Conservation (phyloP, 2,329 filamentous ascomycete genomes). For the Aspergillus pseudotamarii region DNA sequence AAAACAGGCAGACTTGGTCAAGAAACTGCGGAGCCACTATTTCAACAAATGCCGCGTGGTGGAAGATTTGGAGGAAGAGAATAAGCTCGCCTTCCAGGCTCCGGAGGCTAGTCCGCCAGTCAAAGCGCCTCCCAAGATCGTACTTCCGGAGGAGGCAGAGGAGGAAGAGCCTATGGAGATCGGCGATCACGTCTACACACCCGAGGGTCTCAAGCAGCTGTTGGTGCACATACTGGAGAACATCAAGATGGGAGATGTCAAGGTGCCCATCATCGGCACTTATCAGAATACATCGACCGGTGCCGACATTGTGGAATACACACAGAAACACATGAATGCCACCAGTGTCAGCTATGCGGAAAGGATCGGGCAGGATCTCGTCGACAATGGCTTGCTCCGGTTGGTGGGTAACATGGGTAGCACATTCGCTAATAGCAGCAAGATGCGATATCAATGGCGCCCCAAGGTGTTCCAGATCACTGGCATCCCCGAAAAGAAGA, state of each 20-base stretch:
- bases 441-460: constrained; percentile 97
- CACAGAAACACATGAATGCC: constrained; percentile 84
- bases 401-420: constrained; percentile 93
- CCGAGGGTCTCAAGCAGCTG: constrained; percentile 89
- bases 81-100: constrained; percentile 95
- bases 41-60: constrained; percentile 98
- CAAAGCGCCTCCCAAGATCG: constrained; percentile 72
- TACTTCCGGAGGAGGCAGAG: constrained; percentile 71
- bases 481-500: constrained; percentile 87
- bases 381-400: constrained; percentile 81
- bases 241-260: constrained; percentile 85
- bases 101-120: constrained; percentile 67
- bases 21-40: constrained; percentile 92
- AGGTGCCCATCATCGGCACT: constrained; percentile 91
- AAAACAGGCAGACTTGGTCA: constrained; percentile 83
- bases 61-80: constrained; percentile 96
- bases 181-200: constrained; percentile 82
- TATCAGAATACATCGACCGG: constrained; percentile 92
- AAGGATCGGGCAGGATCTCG: constrained; percentile 90
- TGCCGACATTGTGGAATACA: constrained; percentile 91
- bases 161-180: constrained; percentile 87
- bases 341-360: constrained; percentile 88
- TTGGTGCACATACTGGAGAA: constrained; percentile 81
- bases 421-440: constrained; percentile 95
- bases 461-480: constrained; percentile 86